A percentile compares a stretch with the other conserved stretches of the same genome.
Evolutionary conservation across 2,329 filamentous ascomycete species (phyloP).

Genomic region (Chalara sp.): DNA sequence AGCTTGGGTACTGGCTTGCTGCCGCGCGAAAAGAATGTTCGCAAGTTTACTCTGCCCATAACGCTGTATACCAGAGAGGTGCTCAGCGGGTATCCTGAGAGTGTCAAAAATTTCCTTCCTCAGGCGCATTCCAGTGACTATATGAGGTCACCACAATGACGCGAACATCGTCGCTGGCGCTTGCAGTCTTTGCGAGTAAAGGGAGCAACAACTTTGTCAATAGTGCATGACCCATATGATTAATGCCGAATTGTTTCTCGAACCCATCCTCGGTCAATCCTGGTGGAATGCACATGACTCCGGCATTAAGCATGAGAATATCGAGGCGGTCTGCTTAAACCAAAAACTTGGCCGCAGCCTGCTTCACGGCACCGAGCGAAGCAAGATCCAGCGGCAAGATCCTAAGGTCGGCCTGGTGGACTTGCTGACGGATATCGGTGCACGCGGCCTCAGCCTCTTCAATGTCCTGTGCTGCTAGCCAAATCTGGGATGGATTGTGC

Average conservation of each 20-base stretch:
- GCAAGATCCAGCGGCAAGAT: constrained; percentile 27
- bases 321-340: constrained; percentile 12
- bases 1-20: background rate
- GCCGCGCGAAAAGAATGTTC: background rate
- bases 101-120: background rate
- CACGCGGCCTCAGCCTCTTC: background rate
- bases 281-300: constrained; percentile 5
- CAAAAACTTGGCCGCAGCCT: constrained; percentile 30
- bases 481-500: background rate
- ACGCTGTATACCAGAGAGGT: background rate
- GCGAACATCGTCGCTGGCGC: background rate
- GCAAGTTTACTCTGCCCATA: background rate
- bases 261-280: constrained; percentile 32
- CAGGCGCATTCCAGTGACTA: background rate
- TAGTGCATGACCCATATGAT: constrained; percentile 48
- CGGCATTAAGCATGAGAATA: constrained; percentile 17
- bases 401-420: background rate
- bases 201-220: constrained; percentile 40
- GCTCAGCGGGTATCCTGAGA: background rate
- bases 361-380: constrained; percentile 33
- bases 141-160: background rate
- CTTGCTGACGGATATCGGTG: background rate
- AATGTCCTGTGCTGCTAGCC: background rate
- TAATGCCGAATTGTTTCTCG: constrained; percentile 42
- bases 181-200: background rate